Base-by-base conservation (phyloP, 805 yeast genomes). In the Saccharomyces eubayanus region DNA sequence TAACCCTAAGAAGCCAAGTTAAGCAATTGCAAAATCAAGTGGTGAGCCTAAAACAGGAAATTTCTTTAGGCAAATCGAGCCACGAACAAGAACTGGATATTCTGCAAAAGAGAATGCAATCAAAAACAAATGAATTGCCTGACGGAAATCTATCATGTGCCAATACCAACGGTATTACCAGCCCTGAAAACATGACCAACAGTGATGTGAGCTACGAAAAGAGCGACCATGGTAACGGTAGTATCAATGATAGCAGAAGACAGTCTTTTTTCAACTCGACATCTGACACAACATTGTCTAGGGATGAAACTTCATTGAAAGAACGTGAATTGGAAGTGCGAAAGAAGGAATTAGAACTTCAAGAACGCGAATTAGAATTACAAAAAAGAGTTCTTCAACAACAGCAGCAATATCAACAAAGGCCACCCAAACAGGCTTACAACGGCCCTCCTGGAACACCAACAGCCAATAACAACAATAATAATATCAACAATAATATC, bases 341-440 rank as follows among this genome's bases (percentile, higher is more conserved):
- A 40, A 61, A 57, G 28, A 65, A 62, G 47, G 72, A 68, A 52
- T 31, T 61, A 31, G 62, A 62, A 14, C 51, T 69, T 31, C 63
- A 63, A 55, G 69, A 69, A 53, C 59, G 63, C n/a, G 71, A 68
- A 56, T 47, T 58, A 21, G 66, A 64, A 46, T 58, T 66, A 1
- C 62, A 64, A 51, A 64, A 60, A 57, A 58, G 59, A 46, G 54
- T 60, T 10, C 61, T 52, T 5, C 58, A 56, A 40, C 56, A 56
- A 29, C 60, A 57, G 27, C 60, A 57, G 46, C 43, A 36, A 36
- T 36, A 36, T n/a, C 43, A 36, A 8, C 43, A 36, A 12, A 36
- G 43, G 16, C 43, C 10, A 16, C 43, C 43, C 16, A 36, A 36
- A 16, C 62, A 52, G n/a, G 21, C 10, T 8, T 36, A 36, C 43